Evolutionary conservation across 2,329 filamentous ascomycete genomes (phyloP).

Genomic region (Trichoderma sp.): DNA sequence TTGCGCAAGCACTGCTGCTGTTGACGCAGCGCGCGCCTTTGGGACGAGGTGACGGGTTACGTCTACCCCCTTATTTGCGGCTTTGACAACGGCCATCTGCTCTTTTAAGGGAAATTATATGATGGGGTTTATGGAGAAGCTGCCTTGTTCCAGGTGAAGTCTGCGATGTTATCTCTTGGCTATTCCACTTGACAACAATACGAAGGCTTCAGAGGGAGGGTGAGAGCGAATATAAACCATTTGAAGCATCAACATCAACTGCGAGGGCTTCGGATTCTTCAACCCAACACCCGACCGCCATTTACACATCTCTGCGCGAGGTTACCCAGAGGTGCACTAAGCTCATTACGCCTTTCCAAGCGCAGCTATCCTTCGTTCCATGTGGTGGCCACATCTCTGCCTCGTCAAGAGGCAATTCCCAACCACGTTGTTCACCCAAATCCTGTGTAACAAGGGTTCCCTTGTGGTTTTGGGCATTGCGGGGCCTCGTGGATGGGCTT

Average conservation of each 20-base stretch:
- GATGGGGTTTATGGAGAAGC: not conserved
- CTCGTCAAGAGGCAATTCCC: not conserved
- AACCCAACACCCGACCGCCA: not conserved
- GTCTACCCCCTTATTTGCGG: not conserved
- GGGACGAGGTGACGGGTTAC: not conserved
- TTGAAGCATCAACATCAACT: not conserved
- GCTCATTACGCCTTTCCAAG: not conserved
- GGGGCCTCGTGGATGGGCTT: not conserved
- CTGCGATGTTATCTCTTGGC: not conserved
- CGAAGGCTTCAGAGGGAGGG: not conserved
- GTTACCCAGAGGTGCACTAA: not conserved
- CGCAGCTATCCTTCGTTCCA: not conserved
- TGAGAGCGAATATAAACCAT: not conserved
- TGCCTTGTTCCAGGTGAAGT: not conserved
- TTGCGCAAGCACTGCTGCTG: not conserved
- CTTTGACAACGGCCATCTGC: not conserved
- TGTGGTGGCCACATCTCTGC: not conserved
- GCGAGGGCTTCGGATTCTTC: not conserved
- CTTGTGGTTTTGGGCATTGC: not conserved
- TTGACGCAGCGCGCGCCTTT: conserved; percentile 7
- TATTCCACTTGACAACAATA: not conserved
- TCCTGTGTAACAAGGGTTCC: not conserved
- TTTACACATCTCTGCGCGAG: not conserved
- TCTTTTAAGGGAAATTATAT: not conserved
- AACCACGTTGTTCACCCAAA: not conserved